A percentile compares a stretch with the other conserved stretches of the same genome.
Evolutionary conservation across 2,329 filamentous ascomycete species (phyloP).

Genomic region (Purpureocillium lavendulum): DNA sequence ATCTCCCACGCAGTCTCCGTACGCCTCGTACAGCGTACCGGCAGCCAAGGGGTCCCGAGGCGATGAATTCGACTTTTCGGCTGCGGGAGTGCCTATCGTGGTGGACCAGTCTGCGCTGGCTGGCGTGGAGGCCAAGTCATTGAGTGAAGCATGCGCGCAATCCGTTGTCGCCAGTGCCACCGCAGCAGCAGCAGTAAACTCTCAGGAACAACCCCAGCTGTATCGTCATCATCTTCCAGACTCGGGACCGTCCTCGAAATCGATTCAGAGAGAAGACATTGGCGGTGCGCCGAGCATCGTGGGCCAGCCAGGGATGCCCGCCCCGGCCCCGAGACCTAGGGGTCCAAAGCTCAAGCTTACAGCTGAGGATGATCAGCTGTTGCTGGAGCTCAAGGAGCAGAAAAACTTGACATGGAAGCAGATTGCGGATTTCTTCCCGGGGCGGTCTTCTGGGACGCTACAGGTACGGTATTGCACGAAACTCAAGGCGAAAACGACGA

Average conservation of each 20-base stretch:
- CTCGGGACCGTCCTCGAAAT: constrained; percentile 59
- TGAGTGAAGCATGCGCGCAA: constrained; percentile 45
- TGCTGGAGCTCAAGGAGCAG: constrained; percentile 88
- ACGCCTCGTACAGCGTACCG: constrained; percentile 19
- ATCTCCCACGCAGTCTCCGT: constrained; percentile 27
- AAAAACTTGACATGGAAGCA: constrained; percentile 96
- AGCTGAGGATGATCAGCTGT: constrained; percentile 77
- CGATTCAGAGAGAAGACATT: constrained; percentile 52
- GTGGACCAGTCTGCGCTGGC: constrained; percentile 48
- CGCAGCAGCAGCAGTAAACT: constrained; percentile 8
- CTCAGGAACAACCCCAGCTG: constrained; percentile 8
- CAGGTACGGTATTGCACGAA: constrained; percentile 95
- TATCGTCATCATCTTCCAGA: constrained; percentile 77
- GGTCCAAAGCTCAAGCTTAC: constrained; percentile 93
- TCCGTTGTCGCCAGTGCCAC: constrained; percentile 27
- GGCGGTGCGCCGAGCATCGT: constrained; percentile 74
- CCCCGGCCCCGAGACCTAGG: constrained; percentile 69
- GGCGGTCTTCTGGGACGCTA: constrained; percentile 78
- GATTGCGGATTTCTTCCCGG: constrained; percentile 93
- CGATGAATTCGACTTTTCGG: constrained; percentile 50
- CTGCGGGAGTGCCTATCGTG: constrained; percentile 38
- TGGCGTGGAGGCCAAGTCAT: constrained; percentile 42
- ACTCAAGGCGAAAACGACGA: constrained; percentile 84
- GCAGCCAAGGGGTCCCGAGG: constrained; percentile 45
- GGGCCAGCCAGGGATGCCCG: constrained; percentile 79